Evolutionary conservation across 192 early-diverging fungal genomes (phyloP).

Genomic region (Diversispora eburnea): DNA sequence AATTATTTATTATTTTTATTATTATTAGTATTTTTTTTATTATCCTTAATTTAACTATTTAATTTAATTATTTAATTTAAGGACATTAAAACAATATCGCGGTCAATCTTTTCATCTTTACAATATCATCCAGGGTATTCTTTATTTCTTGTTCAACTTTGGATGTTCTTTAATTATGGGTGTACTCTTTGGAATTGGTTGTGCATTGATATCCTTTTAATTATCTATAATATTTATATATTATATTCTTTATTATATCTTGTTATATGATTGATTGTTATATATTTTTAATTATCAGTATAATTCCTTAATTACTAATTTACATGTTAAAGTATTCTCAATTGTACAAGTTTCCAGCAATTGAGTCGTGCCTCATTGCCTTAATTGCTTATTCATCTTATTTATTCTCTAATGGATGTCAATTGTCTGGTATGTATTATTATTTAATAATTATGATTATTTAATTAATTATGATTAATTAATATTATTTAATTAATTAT

Average conservation of each 20-base stretch:
- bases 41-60: neutral
- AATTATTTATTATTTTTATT: too few species aligned
- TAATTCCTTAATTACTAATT: neutral
- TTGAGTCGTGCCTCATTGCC: constrained; percentile 84
- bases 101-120: constrained; percentile 65
- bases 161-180: constrained; percentile 80
- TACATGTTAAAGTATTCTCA: constrained; percentile 75
- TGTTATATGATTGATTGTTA: too few species aligned
- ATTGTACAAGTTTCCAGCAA: constrained; percentile 74
- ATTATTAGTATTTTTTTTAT: neutral
- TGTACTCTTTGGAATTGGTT: constrained; percentile 66
- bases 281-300: neutral
- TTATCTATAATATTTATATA: neutral
- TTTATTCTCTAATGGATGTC: constrained; percentile 75
- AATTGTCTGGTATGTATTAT: constrained; percentile 15
- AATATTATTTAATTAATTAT: too few species aligned
- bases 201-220: constrained; percentile 61
- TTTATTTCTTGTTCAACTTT: constrained; percentile 82
- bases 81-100: constrained; percentile 72
- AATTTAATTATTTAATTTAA: constrained; percentile 21
- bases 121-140: constrained; percentile 59
- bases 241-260: neutral
- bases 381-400: constrained; percentile 91
- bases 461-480: too few species aligned
- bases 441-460: neutral